Evolutionary conservation across 2,329 filamentous ascomycete species (phyloP), one percentile per base, ranked within the genome.

Genomic region (Exophiala sp.): DNA sequence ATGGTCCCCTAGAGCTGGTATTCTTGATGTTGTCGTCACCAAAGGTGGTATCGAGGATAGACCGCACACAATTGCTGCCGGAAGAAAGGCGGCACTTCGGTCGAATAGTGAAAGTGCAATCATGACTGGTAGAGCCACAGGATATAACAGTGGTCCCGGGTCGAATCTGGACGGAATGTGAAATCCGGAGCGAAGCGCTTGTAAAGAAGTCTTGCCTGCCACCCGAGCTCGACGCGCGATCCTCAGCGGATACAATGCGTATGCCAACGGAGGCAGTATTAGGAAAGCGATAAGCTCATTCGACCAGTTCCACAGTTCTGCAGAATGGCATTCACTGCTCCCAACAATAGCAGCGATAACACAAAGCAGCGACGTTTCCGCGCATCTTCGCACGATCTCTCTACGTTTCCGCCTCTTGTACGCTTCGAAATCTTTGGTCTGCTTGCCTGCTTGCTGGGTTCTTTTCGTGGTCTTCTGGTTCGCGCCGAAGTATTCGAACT

Each of bases 71-170:
- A 96, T 81, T 65, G 94, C 96, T 1, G 88, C 85, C 6, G 95
- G 72, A 16, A 96, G 69, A 10, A 84, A 76, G 7, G 78, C 76
- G 2, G 80, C 76, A 42, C 82, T 83, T 45, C 81, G 78, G 47
- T 79, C 76, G 6, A 85, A 82, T 39, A 96, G 77, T 8, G 91
- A 85, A 3, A 94, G 75, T 1, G 91, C 85, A 24, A 94, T 86
- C 42, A 91, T 78, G 12, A 91, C 72, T 1, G 91, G 89, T 29
- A 96, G 78, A 2, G 85, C 72, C 5, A 87, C 80, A 14, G 92
- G 92, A 67, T 96, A 97, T 53, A 96, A 71, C n/a, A 96, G 78
- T 9, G 91, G 89, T 5, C 92, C 92, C 2, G 91, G 91, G 66
- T 97, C 92, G 70, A 96, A 95, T n/a, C 82, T 79, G 3, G 83